Evolutionary conservation across 2,329 filamentous ascomycete species (phyloP), one percentile per base, ranked within the genome.

Genomic region (Aspergillus quadrilineatus): DNA sequence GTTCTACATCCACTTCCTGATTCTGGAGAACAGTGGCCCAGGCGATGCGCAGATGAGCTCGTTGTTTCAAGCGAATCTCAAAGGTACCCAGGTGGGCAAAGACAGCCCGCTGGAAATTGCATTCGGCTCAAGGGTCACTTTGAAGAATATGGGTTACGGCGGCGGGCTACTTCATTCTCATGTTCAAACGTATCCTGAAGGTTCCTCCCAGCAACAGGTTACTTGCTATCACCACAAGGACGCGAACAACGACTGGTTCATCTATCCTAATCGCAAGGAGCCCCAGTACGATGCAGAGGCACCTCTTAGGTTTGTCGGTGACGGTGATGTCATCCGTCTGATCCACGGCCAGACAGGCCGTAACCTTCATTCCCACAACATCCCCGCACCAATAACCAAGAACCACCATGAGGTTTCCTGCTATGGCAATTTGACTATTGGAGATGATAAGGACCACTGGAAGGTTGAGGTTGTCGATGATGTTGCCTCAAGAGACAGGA

Each of bases 11-110:
- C 94, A 99, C 77, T 99, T 99, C 75, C 82, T 91, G 60, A 90
- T 99, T 61, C 84, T 99, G 57, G 90, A 95, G 75, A 93, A 91
- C 77, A 93, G 88, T 67, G 94, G 94, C 17, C 94, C 95, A 6
- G 94, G 94, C 53, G 94, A 99, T 79, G 94, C 94, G n/a, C 94
- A 99, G 77, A 99, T 99, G 94, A 97, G 92, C 79, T 99, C 94
- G 28, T 85, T 99, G 50, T 99, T 99, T 84, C 94, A 99, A 75
- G 94, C 95, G 47, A 99, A 99, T 71, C 83, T 99, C 37, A 88
- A 86, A 67, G 94, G 94, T 28, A 97, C 93, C 9, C 89, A 95
- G 63, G 93, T 99, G 60, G 93, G 93, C 69, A 92, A 90, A 74
- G 89, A 96, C 73, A 97, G 92, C 69, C 94, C 95, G 22, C 83